Evolutionary conservation across 495 filamentous ascomycete genomes (phyloP).

Genomic region (Podospora didyma): DNA sequence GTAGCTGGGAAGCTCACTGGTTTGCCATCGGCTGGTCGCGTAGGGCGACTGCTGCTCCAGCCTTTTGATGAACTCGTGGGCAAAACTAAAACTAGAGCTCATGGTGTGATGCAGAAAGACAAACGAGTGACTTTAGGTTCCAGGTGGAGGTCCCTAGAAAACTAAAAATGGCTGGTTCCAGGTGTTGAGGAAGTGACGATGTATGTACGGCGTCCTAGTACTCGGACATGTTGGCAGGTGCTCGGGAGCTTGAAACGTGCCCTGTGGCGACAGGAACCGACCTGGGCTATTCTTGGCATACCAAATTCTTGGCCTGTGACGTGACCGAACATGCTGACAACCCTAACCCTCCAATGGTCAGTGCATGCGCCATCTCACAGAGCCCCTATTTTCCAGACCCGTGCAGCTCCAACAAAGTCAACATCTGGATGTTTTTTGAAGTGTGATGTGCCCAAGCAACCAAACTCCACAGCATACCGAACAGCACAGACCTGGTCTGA

Average conservation of each 20-base stretch:
- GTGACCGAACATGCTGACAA: not conserved
- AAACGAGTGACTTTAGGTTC: not conserved
- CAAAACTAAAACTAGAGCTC: slow-evolving; percentile 14
- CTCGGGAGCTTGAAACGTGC: no score
- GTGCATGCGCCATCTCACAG: not conserved
- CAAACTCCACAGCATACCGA: no score
- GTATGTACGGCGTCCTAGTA: no score
- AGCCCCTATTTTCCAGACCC: no score
- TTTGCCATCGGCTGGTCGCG: not conserved
- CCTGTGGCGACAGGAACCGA: no score
- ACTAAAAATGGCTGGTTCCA: not conserved
- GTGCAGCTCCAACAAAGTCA: no score
- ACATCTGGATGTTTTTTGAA: no score
- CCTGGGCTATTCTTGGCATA: no score
- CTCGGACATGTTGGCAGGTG: no score
- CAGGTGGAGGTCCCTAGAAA: not conserved
- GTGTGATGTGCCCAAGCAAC: no score
- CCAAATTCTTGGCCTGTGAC: not conserved
- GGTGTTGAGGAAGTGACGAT: no score
- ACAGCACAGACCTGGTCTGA: no score
- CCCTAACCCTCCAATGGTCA: not conserved
- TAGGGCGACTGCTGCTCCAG: slow-evolving; percentile 6
- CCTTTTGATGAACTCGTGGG: slow-evolving; percentile 19
- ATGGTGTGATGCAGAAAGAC: slow-evolving; percentile 1
- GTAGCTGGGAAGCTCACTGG: slow-evolving; percentile 15